Base-by-base conservation (phyloP, 1,139 yeast species). In the Nematodospora anomalae region DNA sequence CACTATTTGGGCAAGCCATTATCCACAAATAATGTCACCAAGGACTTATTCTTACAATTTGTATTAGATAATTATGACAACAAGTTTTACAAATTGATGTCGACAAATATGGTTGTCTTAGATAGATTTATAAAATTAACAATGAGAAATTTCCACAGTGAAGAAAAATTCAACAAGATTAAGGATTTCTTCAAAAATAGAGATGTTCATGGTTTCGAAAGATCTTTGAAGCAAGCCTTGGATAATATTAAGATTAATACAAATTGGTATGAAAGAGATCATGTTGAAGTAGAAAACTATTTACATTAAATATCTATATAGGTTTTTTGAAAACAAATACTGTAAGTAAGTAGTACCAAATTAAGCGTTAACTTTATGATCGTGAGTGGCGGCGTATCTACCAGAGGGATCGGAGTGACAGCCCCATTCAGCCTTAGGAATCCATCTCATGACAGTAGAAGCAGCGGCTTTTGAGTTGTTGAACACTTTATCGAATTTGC, bases 341-440 rank as follows among this genome's bases (percentile, higher is more conserved):
- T 22, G 6, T 26, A 22, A n/a, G 26, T 15, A 13, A 26, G 12
- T 11, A n/a, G n/a, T n/a, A n/a, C n/a, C n/a, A n/a, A n/a, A n/a
- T 18, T 18, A 18, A 18, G 46, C 44, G 32, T 55, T 65, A 38
- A 71, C 74, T 57, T 70, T 69, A 49, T 66, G 62, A 42, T 84
- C 89, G 64, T 92, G 98, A 52, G 85, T 81, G 68, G 85, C 79
- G 51, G 95, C 97, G 59, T 76, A 90, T 73, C 99, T 87, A 49
- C 99, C 99, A 40, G 96, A 85, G 37, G 99, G 98, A 67, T 92
- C 99, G 52, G 83, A 95, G 58, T 90, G 90, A 71, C 98, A 92
- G 47, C 98, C 98, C 99, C 99, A 92, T 67, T 92, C 98, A 47
- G 97, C 97, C 78, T 94, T 92, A 62, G 99, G 99, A 65, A 92